Percentiles rank a stretch among this genome's conserved stretches.
Evolutionary conservation across 805 yeast species (phyloP).

Genomic region (Myxozyma sirexii): DNA sequence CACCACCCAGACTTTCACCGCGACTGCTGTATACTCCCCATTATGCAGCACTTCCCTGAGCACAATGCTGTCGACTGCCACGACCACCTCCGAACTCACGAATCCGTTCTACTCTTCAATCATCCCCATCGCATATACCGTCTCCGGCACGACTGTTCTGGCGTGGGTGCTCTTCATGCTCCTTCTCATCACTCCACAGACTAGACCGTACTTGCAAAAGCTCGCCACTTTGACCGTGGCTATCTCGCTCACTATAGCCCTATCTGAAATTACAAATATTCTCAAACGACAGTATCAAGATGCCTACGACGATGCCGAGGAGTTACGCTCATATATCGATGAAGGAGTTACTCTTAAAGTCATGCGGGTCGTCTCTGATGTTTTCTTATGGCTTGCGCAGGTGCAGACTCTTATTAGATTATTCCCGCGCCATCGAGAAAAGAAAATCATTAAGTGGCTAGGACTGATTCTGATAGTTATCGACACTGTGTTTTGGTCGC

Average conservation of each 20-base stretch:
- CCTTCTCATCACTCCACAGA: constrained; percentile 56
- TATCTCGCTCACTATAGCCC: constrained; percentile 54
- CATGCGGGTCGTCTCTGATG: constrained; percentile 48
- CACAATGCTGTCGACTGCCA: background rate
- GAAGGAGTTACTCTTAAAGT: constrained; percentile 46
- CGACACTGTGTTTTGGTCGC: constrained; percentile 39
- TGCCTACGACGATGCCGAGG: constrained; percentile 57
- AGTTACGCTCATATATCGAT: constrained; percentile 47
- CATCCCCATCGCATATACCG: constrained; percentile 41
- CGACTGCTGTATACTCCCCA: constrained; percentile 28
- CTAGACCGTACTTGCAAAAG: constrained; percentile 61
- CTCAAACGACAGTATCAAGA: constrained; percentile 54
- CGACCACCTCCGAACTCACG: constrained; percentile 13
- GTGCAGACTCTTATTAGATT: constrained; percentile 52
- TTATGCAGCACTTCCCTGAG: constrained; percentile 10
- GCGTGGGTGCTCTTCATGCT: constrained; percentile 72
- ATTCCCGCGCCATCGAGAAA: constrained; percentile 44
- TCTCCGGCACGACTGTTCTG: constrained; percentile 45
- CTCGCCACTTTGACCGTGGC: constrained; percentile 62
- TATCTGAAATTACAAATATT: constrained; percentile 51
- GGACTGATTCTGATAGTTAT: constrained; percentile 44
- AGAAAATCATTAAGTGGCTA: constrained; percentile 40
- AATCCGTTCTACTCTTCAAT: constrained; percentile 42
- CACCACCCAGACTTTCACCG: constrained; percentile 22
- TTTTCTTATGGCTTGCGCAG: constrained; percentile 58